A percentile compares a stretch with the other conserved stretches of the same genome.
phyloP scores from a whole-genome alignment of 148 eudicot genomes.

The Camellia granthamiana region DNA sequence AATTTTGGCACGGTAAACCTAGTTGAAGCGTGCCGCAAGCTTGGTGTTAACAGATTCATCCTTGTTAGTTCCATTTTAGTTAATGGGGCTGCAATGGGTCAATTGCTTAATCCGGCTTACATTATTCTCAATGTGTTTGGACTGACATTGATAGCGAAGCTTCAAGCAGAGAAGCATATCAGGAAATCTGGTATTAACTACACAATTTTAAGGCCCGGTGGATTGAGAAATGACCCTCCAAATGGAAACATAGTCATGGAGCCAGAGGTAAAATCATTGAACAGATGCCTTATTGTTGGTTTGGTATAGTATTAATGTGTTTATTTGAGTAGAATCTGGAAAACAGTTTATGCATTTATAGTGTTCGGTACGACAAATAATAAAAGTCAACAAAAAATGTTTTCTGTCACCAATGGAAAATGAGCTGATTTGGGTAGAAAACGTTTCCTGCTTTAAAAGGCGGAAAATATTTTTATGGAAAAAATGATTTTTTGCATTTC shows the following conservation, averaged over 20 bases:
- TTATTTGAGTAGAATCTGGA: too few species aligned
- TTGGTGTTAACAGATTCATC: conserved; percentile 69
- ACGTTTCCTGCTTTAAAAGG: too few species aligned
- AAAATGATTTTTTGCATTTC: too few species aligned
- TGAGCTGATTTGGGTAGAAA: too few species aligned
- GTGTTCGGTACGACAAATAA: too few species aligned
- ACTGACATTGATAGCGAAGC: conserved; percentile 78
- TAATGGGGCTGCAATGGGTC: conserved; percentile 99
- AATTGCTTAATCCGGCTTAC: conserved; percentile 85
- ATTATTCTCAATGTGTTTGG: conserved; percentile 85
- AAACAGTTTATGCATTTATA: too few species aligned
- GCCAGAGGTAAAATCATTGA: conserved; percentile 56
- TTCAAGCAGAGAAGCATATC: conserved; percentile 82
- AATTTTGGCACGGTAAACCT: conserved; percentile 86
- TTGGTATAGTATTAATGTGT: too few species aligned
- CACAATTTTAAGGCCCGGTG: conserved; percentile 92
- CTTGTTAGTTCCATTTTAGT: conserved; percentile 85
- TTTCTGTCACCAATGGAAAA: too few species aligned
- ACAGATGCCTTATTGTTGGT: too few species aligned
- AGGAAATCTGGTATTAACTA: conserved; percentile 85
- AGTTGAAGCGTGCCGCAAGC: conserved; percentile 86
- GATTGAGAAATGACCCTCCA: conserved; percentile 88
- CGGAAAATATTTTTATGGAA: too few species aligned
- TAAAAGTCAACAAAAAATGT: too few species aligned
- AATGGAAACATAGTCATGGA: conserved; percentile 86